phyloP scores from a whole-genome alignment of 1,139 yeast species.

The Taphrina communis region DNA sequence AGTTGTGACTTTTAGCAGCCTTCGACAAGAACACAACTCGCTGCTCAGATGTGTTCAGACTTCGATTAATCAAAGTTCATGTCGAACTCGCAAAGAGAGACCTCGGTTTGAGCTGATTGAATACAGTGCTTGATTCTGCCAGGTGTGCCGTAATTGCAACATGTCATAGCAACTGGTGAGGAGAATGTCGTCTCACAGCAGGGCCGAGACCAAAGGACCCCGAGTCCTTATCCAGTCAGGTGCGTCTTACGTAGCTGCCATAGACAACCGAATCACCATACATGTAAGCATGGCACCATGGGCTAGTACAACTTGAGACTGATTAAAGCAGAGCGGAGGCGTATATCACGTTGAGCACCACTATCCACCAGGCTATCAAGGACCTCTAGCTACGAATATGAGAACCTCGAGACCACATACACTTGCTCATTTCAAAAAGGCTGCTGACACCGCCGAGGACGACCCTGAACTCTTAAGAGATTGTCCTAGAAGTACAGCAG shows the following conservation, averaged over 20 bases:
- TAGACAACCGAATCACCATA: slow-evolving; percentile 17
- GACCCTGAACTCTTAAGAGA: too few species aligned
- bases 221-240: slow-evolving; percentile 14
- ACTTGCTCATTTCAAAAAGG: too few species aligned
- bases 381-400: not conserved
- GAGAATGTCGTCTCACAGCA: slow-evolving; percentile 7
- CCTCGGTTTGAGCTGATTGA: too few species aligned
- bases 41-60: too few species aligned
- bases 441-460: too few species aligned
- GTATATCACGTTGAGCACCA: slow-evolving; percentile 20
- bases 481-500: too few species aligned
- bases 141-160: not conserved
- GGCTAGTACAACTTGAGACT: too few species aligned
- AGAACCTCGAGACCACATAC: not conserved
- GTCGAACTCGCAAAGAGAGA: too few species aligned
- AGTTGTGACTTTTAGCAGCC: too few species aligned
- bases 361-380: slow-evolving; percentile 10
- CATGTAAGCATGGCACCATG: not conserved
- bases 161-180: too few species aligned
- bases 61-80: too few species aligned
- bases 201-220: not conserved
- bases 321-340: slow-evolving; percentile 1
- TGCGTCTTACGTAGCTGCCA: slow-evolving; percentile 14
- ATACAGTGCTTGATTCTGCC: not conserved
- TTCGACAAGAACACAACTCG: too few species aligned